Evolutionary conservation across 768 basidiomycete genomes (phyloP), one percentile per base, ranked within the genome.

Genomic region (Tylopilus intermedius): DNA sequence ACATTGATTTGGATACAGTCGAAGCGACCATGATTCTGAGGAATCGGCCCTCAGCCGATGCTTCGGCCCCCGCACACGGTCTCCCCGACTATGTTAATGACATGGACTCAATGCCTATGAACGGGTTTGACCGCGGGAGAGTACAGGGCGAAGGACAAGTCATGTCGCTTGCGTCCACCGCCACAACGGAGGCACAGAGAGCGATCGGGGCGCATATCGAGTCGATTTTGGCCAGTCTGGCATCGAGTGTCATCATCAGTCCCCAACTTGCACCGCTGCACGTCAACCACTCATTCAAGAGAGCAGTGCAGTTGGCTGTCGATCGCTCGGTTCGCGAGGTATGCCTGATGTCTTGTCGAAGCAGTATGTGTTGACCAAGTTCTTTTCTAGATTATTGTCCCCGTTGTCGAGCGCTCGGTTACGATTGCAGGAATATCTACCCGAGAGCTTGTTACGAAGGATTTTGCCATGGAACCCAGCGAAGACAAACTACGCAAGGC

Each of bases 351-450:
- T 26, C 15, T 55, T 24, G 5, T 21, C 29, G 14, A 21, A 10
- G 7, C 27, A 47, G 27, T 4, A 22, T 33, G 11, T 27, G 4
- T 26, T 26, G 48, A 45, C 46, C 33, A 33, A 30, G 9, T 7
- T 56, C 24, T 43, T 37, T 55, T 48, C 41, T 43, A 93, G 86
- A 97, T 98, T 54, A 94, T 99, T 60, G 76, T 94, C 15, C 96
- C 96, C 5, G 95, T 99, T 47, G 94, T 99, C 22, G 96, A 99
- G 62, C 83, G 96, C 48, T 97, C 94, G 21, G 96, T 97, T 22
- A 98, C 96, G 1, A 98, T 99, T 58, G 95, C 95, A 10, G 93
- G 94, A 24, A 98, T 98, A 58, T 98, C 96, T 13, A 95, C 95
- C 15, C 79, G 94, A 37, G 96, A 99, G 66, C 76, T 99, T 9